Base-by-base conservation (phyloP, 768 basidiomycete genomes). In the Boletus sensibilis region DNA sequence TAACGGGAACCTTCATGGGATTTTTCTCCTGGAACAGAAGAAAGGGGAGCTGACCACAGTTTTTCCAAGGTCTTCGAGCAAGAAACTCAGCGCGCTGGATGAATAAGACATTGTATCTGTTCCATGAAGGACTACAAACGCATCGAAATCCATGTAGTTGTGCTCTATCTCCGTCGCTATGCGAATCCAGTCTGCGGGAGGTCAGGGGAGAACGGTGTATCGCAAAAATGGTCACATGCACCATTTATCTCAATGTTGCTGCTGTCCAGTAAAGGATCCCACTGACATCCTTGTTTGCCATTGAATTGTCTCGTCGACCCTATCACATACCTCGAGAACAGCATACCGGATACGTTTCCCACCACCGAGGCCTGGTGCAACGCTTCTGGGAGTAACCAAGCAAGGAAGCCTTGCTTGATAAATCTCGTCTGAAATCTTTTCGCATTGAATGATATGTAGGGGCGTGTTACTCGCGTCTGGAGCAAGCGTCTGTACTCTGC, bases 71-170 rank as follows among this genome's bases (percentile, higher is more conserved):
- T 97, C 93, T 73, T 97, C 94, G 8, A 98, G 79, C 52, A 98
- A 73, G 70, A 97, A 98, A 67, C 89, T 90, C 37, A 96, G 78
- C 4, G 94, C 92, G 47, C 92, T 93, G 9, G 93, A 84, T 9
- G 88, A 88, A 71, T 93, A 95, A 18, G 86, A 84, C 90, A 94
- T 94, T 1, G 91, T 94, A 66, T 96, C 94, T 11, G 91, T 93
- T 34, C 94, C 94, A 66, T 96, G 94, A 20, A 96, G 74, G 31
- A 97, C 76, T 20, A 98, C 85, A 66, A 98, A 97, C 0, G 92
- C 92, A 64, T 98, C 95, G 67, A 92, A 98, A 14, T 68, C 64
- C 33, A 79, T 69, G 66, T 97, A 97, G 68, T 97, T 97, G 50
- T 94, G 84, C 66, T 96, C 93, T 62, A 98, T 93, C 65, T 98